Base-by-base conservation (phyloP, 2,329 filamentous ascomycete genomes). In the Diplodia mutila region DNA sequence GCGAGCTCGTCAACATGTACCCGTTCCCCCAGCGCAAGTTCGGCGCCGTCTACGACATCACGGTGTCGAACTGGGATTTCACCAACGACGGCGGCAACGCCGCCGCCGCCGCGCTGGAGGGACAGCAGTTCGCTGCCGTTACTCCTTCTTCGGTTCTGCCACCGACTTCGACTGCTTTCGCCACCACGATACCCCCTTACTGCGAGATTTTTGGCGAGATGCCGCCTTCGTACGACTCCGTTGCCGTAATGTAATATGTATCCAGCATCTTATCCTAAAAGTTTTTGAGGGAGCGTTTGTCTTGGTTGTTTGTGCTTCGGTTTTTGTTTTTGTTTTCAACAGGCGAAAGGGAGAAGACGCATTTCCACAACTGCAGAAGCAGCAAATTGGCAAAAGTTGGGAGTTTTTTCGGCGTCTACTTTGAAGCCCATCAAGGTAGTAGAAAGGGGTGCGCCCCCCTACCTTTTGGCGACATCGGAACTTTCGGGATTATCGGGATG, bases 1-100 rank as follows among this genome's bases (percentile, higher is more conserved):
- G 57, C 39, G 57, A 29, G 57, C 57, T 61, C 23, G 57, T 61
- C 57, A 61, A 61, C 57, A 61, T 61, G 57, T 61, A 61, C 27
- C 57, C 57, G 0, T 61, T 61, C 57, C 57, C 57, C 23, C 57
- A 61, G 57, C 57, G 57, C 57, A 61, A 61, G 39, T 61, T 61
- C 39, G 57, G 57, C 57, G 57, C 57, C 57, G 39, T 61, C 16
- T 61, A 61, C 57, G 57, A 61, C 39, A 12, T 61, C 39, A 32
- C 16, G 8, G 39, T 61, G 7, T 14, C 37, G 7, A 29, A 61
- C n/a, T 61, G 57, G 57, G 57, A 32, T 21, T 61, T 48, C n/a
- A 27, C 23, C 29, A 32, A 16, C 21, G 52, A 29, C 3, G 18
- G 16, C 16, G 12, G 52, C 9, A 25, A 8, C 12, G 14, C 48